Base-by-base conservation (phyloP, 768 basidiomycete genomes). In the Termitomyces sp. region DNA sequence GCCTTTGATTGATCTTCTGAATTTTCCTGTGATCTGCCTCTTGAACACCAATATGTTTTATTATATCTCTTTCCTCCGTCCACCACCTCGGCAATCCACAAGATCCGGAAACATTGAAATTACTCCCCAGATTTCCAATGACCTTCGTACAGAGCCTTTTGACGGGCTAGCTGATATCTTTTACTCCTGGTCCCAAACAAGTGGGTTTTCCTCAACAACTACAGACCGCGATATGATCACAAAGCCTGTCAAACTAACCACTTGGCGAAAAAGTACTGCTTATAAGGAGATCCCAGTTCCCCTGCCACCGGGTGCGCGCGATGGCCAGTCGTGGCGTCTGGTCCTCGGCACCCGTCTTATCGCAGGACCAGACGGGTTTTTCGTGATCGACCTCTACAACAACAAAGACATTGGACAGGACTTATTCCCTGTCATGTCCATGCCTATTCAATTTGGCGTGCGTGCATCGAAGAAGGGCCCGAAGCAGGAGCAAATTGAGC, bases 61-160 rank as follows among this genome's bases (percentile, higher is more conserved):
- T 76, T 96, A 95, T 71, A 68, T 95, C 42, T 94, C 90, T 28
- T 95, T 95, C 68, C 82, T 95, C 15, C 86, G 91, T 45, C 91
- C 94, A 11, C 94, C 92, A 3, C 90, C 92, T 3, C 62, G 72
- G 3, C 78, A 79, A 50, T 74, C 76, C 0, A 66, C 75, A 7
- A 71, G 77, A 1, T 68, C 73, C 10, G 71, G 72, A 0, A 62
- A 74, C 11, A 70, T 94, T 50, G 69, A 74, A 12, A 80, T 95
- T 51, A 91, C 86, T 2, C 91, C 91, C 0, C 93, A 95, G 68
- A 82, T 97, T 58, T 84, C 87, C 31, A 96, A 97, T 68, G 94
- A 96, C 63, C 79, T 96, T 23, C 81, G 94, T 33, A 96, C 94
- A 35, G 93, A 94, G 67, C 71, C 77, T 1, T 83, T 77, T 63